phyloP scores from a whole-genome alignment of 768 basidiomycete species.

The Pulveroboletus sp. region DNA sequence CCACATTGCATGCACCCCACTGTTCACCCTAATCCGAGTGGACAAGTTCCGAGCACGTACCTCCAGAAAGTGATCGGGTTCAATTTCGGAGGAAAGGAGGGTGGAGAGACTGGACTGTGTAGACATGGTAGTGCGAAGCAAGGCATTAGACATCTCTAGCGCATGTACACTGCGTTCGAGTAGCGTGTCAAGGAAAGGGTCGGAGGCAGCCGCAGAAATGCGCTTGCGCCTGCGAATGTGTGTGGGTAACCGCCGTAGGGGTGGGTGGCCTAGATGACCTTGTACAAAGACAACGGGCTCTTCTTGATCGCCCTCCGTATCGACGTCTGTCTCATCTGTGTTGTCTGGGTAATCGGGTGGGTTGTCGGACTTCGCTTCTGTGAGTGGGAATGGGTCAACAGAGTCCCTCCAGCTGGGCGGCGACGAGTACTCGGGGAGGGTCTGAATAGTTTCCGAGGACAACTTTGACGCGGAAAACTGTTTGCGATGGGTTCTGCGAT shows the following conservation, averaged over 20 bases:
- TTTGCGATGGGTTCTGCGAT: conserved; percentile 47
- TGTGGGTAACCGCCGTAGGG: conserved; percentile 30
- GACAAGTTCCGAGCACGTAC: conserved; percentile 49
- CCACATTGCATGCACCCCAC: conserved; percentile 51
- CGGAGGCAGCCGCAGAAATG: conserved; percentile 28
- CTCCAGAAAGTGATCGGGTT: conserved; percentile 43
- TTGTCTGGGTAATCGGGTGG: conserved; percentile 77
- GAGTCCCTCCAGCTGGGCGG: conserved; percentile 24
- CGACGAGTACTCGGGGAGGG: conserved; percentile 61
- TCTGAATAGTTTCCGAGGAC: conserved; percentile 62
- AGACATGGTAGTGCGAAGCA: conserved; percentile 71
- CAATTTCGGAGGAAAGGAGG: conserved; percentile 44
- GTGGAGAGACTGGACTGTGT: conserved; percentile 55
- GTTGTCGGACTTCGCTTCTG: conserved; percentile 43
- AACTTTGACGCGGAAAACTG: conserved; percentile 52
- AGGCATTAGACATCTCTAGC: conserved; percentile 77
- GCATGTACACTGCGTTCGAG: conserved; percentile 81
- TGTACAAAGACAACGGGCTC: conserved; percentile 19
- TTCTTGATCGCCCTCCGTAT: conserved; percentile 43
- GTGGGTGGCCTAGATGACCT: conserved; percentile 28
- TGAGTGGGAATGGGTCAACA: conserved; percentile 16
- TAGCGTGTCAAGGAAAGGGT: conserved; percentile 69
- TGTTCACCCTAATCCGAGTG: conserved; percentile 44
- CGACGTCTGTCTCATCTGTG: conserved; percentile 71
- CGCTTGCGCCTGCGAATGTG: conserved; percentile 27